phyloP scores from a whole-genome alignment of 305 asterid genomes.

The Rubia balearica region DNA sequence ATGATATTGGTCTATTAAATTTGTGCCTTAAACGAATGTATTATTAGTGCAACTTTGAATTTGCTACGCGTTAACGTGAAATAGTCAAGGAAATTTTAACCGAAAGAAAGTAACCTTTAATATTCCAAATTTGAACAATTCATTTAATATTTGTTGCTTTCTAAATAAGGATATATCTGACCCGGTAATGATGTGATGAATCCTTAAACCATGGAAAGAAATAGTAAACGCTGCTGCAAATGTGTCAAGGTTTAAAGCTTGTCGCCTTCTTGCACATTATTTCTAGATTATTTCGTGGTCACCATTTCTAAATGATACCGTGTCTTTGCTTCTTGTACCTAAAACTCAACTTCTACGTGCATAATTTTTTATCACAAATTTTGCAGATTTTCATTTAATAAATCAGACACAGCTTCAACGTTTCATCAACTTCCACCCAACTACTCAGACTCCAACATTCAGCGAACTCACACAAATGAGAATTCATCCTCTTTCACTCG shows the following conservation, averaged over 20 bases:
- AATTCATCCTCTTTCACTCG: neutral
- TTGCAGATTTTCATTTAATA: neutral
- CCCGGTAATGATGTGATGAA: neutral
- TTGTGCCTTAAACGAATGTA: too few species aligned
- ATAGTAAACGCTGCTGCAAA: neutral
- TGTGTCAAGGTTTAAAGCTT: neutral
- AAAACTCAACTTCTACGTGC: neutral
- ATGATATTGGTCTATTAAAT: too few species aligned
- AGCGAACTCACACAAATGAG: neutral
- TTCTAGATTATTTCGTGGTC: neutral
- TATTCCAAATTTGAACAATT: neutral
- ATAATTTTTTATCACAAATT: neutral
- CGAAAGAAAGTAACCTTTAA: neutral
- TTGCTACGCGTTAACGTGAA: too few species aligned
- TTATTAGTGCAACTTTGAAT: too few species aligned
- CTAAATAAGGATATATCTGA: neutral
- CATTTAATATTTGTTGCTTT: neutral
- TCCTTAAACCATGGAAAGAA: neutral
- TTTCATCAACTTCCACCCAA: constrained; percentile 4
- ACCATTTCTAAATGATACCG: constrained; percentile 3
- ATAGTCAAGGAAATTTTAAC: neutral
- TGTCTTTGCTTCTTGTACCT: neutral
- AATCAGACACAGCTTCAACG: neutral
- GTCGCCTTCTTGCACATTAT: neutral
- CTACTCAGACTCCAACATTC: constrained; percentile 7